Base-by-base conservation (phyloP, 1,139 yeast species). In the Yamadazyma oceani region DNA sequence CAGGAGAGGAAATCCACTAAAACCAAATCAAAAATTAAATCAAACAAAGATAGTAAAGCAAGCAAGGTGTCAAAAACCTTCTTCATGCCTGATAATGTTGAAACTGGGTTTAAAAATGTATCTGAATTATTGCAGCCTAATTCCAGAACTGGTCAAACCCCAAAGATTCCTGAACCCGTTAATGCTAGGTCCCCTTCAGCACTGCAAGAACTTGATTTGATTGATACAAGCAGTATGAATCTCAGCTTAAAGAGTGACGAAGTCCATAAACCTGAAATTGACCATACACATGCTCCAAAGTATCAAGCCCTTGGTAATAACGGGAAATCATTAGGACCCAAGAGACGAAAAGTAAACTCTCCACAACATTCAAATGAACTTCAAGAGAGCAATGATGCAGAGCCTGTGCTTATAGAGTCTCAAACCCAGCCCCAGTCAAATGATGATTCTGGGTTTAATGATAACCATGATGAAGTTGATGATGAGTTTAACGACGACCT, bases 51-150 rank as follows among this genome's bases (percentile, higher is more conserved):
- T 16, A 31, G 25, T 19, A 43, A 37, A 19, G 34, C 42, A 11
- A 42, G 48, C 29, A 62, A 58, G 33, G 34, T 43, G 1, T 50
- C 55, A 28, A 71, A 70, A 51, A 50, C 62, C 38, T 86, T 86
- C 49, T 79, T 80, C 56, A 81, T 86, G 87, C 96, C 96, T 0
- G 90, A 84, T 47, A 73, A 81, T 53, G 95, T 80, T 3, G 77
- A 73, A 24, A 74, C 83, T 0, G 94, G 94, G 1, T 86, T 88
- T 49, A 66, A 70, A 29, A 66, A 68, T 12, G 92, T 86, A 1
- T 64, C 78, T 3, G 60, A 63, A 26, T 51, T 83, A 62, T 71
- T 82, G 5, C 56, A 64, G 35, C 64, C 58, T 15, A 17, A 27
- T 13, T 7, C 22, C 3, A 26, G 14, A 4, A 27, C 14, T 16